Percentiles rank a stretch among this genome's conserved stretches.
phyloP scores from a whole-genome alignment of 2,329 filamentous ascomycete species.

The Colletotrichum liriopes region DNA sequence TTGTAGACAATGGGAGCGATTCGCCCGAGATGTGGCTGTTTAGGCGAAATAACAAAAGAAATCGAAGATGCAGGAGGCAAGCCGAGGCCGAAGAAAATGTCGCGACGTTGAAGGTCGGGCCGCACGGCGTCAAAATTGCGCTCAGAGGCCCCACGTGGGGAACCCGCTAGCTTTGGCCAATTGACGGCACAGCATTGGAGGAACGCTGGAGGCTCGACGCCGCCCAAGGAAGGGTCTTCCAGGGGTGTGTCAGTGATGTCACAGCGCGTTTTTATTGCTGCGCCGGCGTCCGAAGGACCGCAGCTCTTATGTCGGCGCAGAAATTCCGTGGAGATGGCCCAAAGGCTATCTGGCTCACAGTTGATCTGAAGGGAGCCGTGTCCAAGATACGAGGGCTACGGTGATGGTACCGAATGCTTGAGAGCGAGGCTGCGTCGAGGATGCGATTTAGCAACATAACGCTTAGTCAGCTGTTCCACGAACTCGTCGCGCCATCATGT shows the following conservation, averaged over 20 bases:
- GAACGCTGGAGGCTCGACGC: constrained; percentile 15
- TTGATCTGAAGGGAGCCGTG: neutral
- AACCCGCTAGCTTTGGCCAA: constrained; percentile 27
- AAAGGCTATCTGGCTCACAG: neutral
- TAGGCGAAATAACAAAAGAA: constrained; percentile 20
- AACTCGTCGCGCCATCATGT: constrained; percentile 39
- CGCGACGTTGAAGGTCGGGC: constrained; percentile 17
- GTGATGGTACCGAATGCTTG: neutral
- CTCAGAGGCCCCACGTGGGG: constrained; percentile 33
- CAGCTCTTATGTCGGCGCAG: neutral
- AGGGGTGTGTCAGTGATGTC: constrained; percentile 31
- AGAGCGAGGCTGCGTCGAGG: neutral
- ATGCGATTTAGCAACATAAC: no score
- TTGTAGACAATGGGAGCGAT: neutral
- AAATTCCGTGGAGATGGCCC: neutral
- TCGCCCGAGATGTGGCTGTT: constrained; percentile 8
- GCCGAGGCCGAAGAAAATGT: constrained; percentile 26
- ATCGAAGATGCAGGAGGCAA: constrained; percentile 13
- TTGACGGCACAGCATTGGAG: constrained; percentile 20
- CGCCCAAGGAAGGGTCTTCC: constrained; percentile 32
- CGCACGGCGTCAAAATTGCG: constrained; percentile 31
- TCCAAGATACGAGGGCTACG: no score
- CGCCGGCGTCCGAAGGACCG: neutral
- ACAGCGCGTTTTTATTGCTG: constrained; percentile 5
- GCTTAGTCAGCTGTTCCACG: constrained; percentile 13